Conservation (phyloP, 768 basidiomycete species). For the Cystobasidium tubakii region DNA sequence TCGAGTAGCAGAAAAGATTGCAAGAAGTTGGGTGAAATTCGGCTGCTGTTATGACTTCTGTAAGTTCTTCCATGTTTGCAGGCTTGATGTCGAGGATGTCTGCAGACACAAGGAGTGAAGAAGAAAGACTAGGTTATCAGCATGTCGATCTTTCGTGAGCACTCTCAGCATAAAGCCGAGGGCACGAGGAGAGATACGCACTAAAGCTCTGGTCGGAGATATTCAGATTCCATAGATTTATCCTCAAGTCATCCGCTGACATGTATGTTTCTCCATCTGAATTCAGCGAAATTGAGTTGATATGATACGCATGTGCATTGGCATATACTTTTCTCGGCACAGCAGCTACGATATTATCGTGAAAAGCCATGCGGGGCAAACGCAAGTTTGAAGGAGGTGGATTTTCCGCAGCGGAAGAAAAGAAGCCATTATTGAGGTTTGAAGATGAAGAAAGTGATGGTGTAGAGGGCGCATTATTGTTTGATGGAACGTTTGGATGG, state of each 20-base stretch:
- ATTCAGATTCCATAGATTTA: conserved; percentile 97
- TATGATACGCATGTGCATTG: conserved; percentile 98
- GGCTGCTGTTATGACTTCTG: conserved; percentile 98
- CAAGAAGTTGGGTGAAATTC: conserved; percentile 97
- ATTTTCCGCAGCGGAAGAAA: neutral
- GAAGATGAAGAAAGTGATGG: conserved; percentile 36
- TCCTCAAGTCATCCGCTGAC: conserved; percentile 92
- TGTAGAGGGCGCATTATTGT: conserved; percentile 10
- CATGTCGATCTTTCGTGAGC: too few species aligned
- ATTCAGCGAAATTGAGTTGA: conserved; percentile 98
- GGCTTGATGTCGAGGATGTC: conserved; percentile 99
- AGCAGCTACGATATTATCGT: conserved; percentile 97
- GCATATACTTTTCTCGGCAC: conserved; percentile 98
- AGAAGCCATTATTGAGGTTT: conserved; percentile 4
- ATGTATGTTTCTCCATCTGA: conserved; percentile 99
- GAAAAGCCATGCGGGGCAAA: conserved; percentile 82
- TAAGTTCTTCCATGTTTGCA: conserved; percentile 98
- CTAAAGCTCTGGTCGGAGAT: conserved; percentile 99
- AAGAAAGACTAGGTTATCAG: neutral
- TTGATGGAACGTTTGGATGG: conserved; percentile 11
- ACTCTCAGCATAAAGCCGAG: too few species aligned
- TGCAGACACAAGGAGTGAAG: conserved; percentile 48
- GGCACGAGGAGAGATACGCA: conserved; percentile 57
- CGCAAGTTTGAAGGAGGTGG: conserved; percentile 53
- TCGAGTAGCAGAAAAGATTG: conserved; percentile 99